Percentiles rank a stretch among this genome's conserved stretches.
These are phyloP conservation scores for Cantharellus anzutake DNA, from an alignment of 768 basidiomycete species.

Conservation along the genomic window DNA sequence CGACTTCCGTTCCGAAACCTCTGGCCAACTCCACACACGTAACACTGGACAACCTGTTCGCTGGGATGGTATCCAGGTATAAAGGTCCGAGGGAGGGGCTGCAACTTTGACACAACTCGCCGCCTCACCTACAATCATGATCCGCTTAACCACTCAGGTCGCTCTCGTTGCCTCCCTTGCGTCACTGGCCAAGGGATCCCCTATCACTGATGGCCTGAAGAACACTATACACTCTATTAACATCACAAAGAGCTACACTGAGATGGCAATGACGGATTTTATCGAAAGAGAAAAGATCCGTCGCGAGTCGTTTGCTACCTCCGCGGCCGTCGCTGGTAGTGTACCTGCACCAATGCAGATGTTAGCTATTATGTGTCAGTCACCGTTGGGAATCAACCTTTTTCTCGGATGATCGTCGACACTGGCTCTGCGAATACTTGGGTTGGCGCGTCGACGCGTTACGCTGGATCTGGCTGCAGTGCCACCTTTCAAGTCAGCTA, in stretches of 20 bases:
- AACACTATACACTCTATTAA: background rate
- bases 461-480: background rate
- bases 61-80: no score
- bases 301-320: background rate
- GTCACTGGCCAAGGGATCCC: background rate
- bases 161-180: background rate
- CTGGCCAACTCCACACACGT: no score
- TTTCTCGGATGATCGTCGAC: background rate
- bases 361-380: background rate
- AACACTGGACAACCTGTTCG: no score
- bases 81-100: no score
- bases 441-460: background rate
- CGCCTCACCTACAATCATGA: no score
- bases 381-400: background rate
- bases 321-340: background rate
- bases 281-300: background rate
- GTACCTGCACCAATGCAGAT: background rate
- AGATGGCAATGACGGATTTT: background rate
- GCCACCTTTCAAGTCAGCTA: background rate
- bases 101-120: no score
- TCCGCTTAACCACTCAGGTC: background rate
- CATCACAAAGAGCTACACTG: background rate
- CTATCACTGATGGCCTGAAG: background rate
- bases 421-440: background rate
- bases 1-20: no score